Conservation (phyloP, 2,329 filamentous ascomycete genomes). For the Curvularia sp. region DNA sequence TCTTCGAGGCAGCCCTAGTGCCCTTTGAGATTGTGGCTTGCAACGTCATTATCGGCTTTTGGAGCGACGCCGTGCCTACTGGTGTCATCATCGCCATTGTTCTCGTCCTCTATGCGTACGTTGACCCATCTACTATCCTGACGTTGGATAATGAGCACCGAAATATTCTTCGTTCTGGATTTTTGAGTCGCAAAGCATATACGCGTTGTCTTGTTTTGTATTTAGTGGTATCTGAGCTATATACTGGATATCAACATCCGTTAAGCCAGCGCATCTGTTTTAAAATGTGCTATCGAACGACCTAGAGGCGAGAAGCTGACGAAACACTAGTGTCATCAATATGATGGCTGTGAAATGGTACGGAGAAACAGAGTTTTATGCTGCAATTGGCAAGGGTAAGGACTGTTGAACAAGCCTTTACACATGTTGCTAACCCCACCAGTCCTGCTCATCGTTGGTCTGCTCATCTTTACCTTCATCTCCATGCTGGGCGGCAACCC, state of each 20-base stretch:
- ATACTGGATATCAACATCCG: neutral
- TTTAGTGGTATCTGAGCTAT: neutral
- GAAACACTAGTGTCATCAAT: slow-evolving; percentile 63
- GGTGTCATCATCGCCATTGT: slow-evolving; percentile 68
- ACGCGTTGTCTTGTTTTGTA: no score
- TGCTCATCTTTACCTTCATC: slow-evolving; percentile 71
- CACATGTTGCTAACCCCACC: neutral
- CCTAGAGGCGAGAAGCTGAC: slow-evolving; percentile 17
- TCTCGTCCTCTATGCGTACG: slow-evolving; percentile 65
- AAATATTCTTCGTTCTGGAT: neutral
- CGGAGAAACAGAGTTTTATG: slow-evolving; percentile 71
- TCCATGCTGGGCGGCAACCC: slow-evolving; percentile 86
- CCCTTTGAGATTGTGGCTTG: slow-evolving; percentile 69
- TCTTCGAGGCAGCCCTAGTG: slow-evolving; percentile 72
- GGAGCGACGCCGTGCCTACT: slow-evolving; percentile 64
- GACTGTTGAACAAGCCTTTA: neutral
- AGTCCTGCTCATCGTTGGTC: slow-evolving; percentile 56
- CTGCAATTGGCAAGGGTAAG: slow-evolving; percentile 63
- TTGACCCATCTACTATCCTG: slow-evolving; percentile 3
- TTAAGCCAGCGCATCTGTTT: neutral
- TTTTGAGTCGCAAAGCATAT: neutral
- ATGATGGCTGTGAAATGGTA: slow-evolving; percentile 64
- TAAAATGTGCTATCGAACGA: neutral
- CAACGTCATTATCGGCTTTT: slow-evolving; percentile 52
- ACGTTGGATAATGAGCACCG: neutral